Base-by-base conservation (phyloP, 2,329 filamentous ascomycete species). In the Trichoderma afroharzianum region DNA sequence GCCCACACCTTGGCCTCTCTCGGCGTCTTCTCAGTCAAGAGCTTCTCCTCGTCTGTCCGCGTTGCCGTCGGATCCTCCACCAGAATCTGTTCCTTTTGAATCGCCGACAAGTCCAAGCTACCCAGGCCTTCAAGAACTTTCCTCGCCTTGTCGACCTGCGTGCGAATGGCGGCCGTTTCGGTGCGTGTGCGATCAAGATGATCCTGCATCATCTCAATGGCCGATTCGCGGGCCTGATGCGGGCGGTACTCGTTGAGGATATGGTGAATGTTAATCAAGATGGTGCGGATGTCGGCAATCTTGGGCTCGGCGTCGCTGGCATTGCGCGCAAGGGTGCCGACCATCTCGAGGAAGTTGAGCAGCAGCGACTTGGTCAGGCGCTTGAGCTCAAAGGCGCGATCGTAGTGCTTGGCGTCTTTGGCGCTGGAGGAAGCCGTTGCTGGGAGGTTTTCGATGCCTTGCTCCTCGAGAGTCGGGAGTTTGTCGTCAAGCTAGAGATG, bases 191-290 rank as follows among this genome's bases (percentile, higher is more conserved):
- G 87, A 75, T 93, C 90, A 33, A 97, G 83, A 77, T 95, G 92
- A 75, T 92, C 91, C 81, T 97, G 93, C 92, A 98, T 94, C 84
- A 95, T 88, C 75, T 91, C 83, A 36, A 97, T 97, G 71, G 97
- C 85, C 32, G 91, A 94, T 83, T 98, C 95, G 58, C 95, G 85
- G 28, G 95, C 94, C 82, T 98, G 95, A 79, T 98, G 95, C 11
- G 95, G 95, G 36, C 95, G 88, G 82, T 97, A 98, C 80, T 97
- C 91, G 80, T 99, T 99, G 75, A 98, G 90, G 68, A 97, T 87
- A 78, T 97, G 93, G 81, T 98, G 94, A 78, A 97, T 92, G 80
- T 98, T 98, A 80, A 95, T 91, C 74, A 97, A 91, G 32, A 98
- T 83, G 18, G 91, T 94, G 76, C 92, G 88, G 36, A 99, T 82